Conservation (phyloP, 257 asterid genomes). For the Salvia miltiorrhiza region DNA sequence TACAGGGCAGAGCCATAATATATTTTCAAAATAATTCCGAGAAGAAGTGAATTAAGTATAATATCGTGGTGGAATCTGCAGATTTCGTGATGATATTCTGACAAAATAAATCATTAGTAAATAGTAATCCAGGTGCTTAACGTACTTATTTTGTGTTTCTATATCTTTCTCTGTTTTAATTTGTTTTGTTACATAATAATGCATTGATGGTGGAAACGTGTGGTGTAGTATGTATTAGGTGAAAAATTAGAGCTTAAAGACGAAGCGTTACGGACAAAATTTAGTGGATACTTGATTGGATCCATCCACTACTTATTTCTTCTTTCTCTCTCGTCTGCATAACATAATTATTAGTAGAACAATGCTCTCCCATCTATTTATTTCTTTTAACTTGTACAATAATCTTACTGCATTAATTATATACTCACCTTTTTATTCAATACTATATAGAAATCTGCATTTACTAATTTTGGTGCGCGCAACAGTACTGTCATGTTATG, state of each 20-base stretch:
- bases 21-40: no score
- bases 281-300: slow-evolving; percentile 38
- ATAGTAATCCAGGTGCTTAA: slow-evolving; percentile 22
- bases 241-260: slow-evolving; percentile 36
- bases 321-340: background rate
- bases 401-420: no score
- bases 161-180: no score
- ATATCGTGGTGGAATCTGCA: slow-evolving; percentile 21
- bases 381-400: no score
- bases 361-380: no score
- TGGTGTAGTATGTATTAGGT: slow-evolving; percentile 33
- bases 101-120: slow-evolving; percentile 25
- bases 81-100: slow-evolving; percentile 22
- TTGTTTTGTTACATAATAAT: background rate
- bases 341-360: no score
- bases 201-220: slow-evolving; percentile 32
- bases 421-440: no score
- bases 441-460: no score
- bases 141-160: no score
- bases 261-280: slow-evolving; percentile 31
- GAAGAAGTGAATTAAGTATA: slow-evolving; percentile 9
- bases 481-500: no score
- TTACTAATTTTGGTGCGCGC: no score
- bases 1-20: background rate
- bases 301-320: background rate